Base-by-base conservation (phyloP, 2,329 filamentous ascomycete species). In the Curvularia hawaiiensis region DNA sequence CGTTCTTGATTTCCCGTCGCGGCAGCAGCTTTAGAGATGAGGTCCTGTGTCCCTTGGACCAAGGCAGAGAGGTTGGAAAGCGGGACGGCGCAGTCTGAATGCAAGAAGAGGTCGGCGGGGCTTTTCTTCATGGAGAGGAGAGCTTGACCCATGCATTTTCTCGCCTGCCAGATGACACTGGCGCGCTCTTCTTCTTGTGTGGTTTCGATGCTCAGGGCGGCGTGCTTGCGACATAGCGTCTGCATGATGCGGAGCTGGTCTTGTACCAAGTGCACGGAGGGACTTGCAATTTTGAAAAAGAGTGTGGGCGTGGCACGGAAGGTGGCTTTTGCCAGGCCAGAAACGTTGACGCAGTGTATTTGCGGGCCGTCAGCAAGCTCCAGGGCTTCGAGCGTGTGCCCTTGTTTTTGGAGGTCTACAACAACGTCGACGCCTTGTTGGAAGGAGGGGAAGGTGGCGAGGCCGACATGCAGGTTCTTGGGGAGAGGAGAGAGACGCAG, bases 291-390 rank as follows among this genome's bases (percentile, higher is more conserved):
- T 77, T 90, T 91, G 73, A 92, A 83, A 67, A 92, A 92, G 3
- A 92, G 77, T 0, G 89, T 91, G 0, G 89, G 87, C 0, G 75
- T 76, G 69, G 91, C 89, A 48, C 82, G 81, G 86, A 89, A 90
- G 3, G 12, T 10, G 8, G 41, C 78, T 76, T 12, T 85, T 0
- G 85, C 60, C 11, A 73, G 68, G 0, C 86, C 85, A 1, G 87
- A 85, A 22, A 81, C 77, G 77, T 91, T 90, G 59, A 90, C 83
- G 9, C 87, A 83, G 35, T 79, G 77, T 85, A 97, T 96, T 79
- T 95, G 90, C 51, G 90, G 87, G 70, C 94, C 91, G 77, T 97
- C 93, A 22, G 96, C 82, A 52, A 97, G 88, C 78, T 97, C 93
- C 28, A 97, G 84, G 4, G 92, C 93, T 1, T 93, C 92, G 28